Evolutionary conservation across 768 basidiomycete genomes (phyloP).

Genomic region (Lyophyllum shimeji): DNA sequence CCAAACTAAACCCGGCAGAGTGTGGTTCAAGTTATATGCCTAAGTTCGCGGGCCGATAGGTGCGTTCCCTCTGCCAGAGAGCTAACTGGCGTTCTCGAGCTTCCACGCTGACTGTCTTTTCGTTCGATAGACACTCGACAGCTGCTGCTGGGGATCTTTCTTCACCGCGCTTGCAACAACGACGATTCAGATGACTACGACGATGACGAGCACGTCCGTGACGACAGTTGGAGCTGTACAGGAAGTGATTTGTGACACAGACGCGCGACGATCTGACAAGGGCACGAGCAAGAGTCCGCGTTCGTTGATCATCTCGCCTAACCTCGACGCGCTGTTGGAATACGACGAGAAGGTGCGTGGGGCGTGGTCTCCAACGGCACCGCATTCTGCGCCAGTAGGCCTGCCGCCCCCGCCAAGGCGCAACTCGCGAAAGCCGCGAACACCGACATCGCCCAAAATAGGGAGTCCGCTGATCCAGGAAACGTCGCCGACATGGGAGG

Average conservation of each 20-base stretch:
- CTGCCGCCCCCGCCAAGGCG: slow-evolving; percentile 52
- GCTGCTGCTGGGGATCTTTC: not conserved
- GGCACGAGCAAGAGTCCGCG: not conserved
- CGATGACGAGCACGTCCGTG: not conserved
- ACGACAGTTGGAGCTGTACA: not conserved
- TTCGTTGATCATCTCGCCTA: slow-evolving; percentile 52
- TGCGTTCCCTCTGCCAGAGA: not conserved
- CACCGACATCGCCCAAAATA: slow-evolving; percentile 17
- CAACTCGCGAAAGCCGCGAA: slow-evolving; percentile 15
- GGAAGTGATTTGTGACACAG: not conserved
- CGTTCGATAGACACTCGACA: not conserved
- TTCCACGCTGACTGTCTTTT: not conserved
- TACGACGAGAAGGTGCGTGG: slow-evolving; percentile 52
- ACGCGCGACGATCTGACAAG: not conserved
- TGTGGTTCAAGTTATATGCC: not conserved
- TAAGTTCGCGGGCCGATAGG: not conserved
- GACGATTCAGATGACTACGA: slow-evolving; percentile 1
- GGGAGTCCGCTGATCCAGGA: slow-evolving; percentile 11
- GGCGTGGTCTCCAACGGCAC: slow-evolving; percentile 2
- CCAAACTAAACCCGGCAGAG: not conserved
- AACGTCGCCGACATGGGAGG: slow-evolving; percentile 7
- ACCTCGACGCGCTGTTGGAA: slow-evolving; percentile 59
- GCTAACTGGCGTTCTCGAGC: not conserved
- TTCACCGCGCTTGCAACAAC: not conserved
- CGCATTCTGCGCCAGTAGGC: slow-evolving; percentile 38